Evolutionary conservation across 73 alveolate species (phyloP).

Genomic region (Effrenium voratum): DNA sequence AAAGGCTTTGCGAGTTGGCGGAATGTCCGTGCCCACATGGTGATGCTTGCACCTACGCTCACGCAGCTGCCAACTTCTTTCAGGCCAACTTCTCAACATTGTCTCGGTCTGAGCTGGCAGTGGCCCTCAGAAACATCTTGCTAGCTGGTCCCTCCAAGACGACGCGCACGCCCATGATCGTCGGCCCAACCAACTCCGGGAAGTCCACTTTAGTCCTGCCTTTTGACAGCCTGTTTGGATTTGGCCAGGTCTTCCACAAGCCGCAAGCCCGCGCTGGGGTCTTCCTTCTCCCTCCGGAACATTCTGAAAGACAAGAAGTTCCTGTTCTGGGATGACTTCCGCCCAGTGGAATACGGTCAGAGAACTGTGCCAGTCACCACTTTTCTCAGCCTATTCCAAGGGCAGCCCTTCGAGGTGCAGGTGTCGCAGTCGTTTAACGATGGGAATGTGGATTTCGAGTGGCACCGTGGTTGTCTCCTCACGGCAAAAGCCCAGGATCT

Average conservation of each 20-base stretch:
- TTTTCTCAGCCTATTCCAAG: constrained; percentile 26
- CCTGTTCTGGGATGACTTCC: background rate
- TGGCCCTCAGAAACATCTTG: constrained; percentile 2
- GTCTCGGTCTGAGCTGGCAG: background rate
- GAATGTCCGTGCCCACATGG: constrained; percentile 30
- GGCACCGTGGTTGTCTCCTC: constrained; percentile 35
- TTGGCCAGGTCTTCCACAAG: constrained; percentile 20
- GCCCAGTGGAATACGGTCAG: constrained; percentile 40
- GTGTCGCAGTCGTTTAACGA: constrained; percentile 2
- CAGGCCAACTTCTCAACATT: background rate
- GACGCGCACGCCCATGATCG: constrained; percentile 19
- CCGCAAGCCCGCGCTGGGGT: constrained; percentile 44
- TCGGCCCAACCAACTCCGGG: constrained; percentile 8
- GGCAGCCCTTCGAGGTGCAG: constrained; percentile 44
- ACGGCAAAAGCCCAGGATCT: constrained; percentile 22
- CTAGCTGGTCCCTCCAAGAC: constrained; percentile 17
- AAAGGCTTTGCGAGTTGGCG: background rate
- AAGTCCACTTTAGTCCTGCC: constrained; percentile 22
- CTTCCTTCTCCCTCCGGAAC: constrained; percentile 3
- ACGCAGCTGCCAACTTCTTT: background rate
- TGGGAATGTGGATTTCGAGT: constrained; percentile 39
- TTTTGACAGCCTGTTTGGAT: background rate
- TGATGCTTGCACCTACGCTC: background rate
- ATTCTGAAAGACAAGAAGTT: background rate
- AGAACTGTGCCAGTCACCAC: constrained; percentile 38